Evolutionary conservation across 2,329 filamentous ascomycete genomes (phyloP).

Genomic region (Colletotrichum brevisporum): DNA sequence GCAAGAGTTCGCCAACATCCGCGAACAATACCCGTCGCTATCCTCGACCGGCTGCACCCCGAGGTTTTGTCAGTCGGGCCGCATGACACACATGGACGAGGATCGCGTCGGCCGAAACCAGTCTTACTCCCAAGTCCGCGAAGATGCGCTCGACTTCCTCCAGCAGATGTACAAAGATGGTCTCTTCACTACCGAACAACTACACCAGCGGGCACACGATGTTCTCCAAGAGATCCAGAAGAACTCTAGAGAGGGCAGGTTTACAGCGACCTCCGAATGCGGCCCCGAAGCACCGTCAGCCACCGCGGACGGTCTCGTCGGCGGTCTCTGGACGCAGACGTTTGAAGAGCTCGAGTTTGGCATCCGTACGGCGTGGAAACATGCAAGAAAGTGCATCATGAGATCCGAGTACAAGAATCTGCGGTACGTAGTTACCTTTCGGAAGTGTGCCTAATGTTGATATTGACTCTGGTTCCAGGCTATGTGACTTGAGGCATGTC

Average conservation of each 20-base stretch:
- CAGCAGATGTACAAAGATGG: constrained; percentile 37
- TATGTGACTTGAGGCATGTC: constrained; percentile 37
- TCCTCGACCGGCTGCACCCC: constrained; percentile 34
- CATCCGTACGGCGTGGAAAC: constrained; percentile 32
- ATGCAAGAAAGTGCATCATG: constrained; percentile 40
- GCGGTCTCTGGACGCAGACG: constrained; percentile 38
- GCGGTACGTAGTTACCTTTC: constrained; percentile 3
- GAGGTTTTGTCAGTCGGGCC: constrained; percentile 35
- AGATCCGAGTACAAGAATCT: constrained; percentile 34
- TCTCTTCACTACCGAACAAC: constrained; percentile 25
- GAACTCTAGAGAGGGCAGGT: constrained; percentile 34
- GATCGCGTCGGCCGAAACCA: constrained; percentile 36
- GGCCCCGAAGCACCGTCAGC: constrained; percentile 21
- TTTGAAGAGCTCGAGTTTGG: constrained; percentile 39
- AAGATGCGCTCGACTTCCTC: constrained; percentile 36
- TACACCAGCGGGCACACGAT: constrained; percentile 31
- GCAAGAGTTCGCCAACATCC: constrained; percentile 38
- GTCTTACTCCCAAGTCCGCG: constrained; percentile 38
- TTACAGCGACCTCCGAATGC: constrained; percentile 17
- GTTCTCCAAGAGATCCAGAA: constrained; percentile 38
- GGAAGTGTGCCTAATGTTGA: background rate
- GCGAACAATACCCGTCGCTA: constrained; percentile 31
- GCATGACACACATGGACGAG: constrained; percentile 38
- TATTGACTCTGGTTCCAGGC: background rate
- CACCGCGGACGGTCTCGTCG: constrained; percentile 20